phyloP scores from a whole-genome alignment of 2,329 filamentous ascomycete genomes.

The Alternaria brassicae region DNA sequence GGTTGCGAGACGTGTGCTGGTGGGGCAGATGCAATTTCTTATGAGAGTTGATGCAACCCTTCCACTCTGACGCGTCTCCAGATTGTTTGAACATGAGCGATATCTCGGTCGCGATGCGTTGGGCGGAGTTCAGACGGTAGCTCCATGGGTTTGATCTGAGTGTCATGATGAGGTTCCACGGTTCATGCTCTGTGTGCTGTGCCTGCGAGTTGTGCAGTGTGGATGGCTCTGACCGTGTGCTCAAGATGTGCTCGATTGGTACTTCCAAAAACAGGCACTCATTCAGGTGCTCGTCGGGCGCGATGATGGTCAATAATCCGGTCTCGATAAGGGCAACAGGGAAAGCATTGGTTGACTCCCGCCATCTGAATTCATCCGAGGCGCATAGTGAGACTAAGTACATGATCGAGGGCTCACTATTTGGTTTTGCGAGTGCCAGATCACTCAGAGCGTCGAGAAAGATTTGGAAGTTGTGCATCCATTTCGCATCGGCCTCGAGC shows the following conservation, averaged over 20 bases:
- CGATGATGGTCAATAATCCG: constrained; percentile 31
- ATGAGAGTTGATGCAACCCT: constrained; percentile 23
- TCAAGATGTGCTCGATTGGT: constrained; percentile 31
- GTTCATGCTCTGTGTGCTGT: constrained; percentile 16
- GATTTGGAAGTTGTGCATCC: constrained; percentile 39
- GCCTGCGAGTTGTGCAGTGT: constrained; percentile 32
- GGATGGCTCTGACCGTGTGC: constrained; percentile 16
- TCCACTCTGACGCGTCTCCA: constrained; percentile 32
- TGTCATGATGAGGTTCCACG: constrained; percentile 33
- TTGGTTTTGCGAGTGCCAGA: constrained; percentile 20
- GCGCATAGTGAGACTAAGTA: constrained; percentile 32
- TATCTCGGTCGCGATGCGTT: constrained; percentile 25
- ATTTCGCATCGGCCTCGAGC: constrained; percentile 16
- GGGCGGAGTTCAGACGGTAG: constrained; percentile 33
- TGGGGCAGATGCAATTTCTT: neutral
- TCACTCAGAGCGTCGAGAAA: constrained; percentile 37
- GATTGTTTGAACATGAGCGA: constrained; percentile 29
- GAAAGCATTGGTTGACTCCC: constrained; percentile 11
- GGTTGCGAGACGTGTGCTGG: constrained; percentile 1
- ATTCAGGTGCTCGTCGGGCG: constrained; percentile 21
- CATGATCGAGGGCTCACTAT: constrained; percentile 23
- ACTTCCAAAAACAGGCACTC: constrained; percentile 39
- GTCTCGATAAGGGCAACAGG: constrained; percentile 28
- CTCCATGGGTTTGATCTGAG: constrained; percentile 22
- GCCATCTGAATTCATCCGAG: constrained; percentile 35